Conservation (phyloP, 768 basidiomycete genomes). For the Pulveroboletus sp. region DNA sequence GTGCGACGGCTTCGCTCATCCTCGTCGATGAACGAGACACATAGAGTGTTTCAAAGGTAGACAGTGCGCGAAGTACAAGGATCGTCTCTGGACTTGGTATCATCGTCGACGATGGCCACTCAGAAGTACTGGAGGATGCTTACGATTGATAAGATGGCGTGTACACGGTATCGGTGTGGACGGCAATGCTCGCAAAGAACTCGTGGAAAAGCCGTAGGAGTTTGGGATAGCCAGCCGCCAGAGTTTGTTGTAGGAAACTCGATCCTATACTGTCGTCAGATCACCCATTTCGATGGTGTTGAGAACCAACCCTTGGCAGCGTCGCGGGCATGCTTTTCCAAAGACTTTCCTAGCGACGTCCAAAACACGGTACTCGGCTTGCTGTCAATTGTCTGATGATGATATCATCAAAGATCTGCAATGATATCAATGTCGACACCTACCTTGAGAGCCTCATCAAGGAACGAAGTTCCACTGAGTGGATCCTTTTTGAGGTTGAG, state of each 20-base stretch:
- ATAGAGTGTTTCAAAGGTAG: constrained; percentile 85
- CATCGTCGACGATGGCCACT: constrained; percentile 2
- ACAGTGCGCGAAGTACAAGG: constrained; percentile 78
- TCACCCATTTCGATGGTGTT: not conserved
- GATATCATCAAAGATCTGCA: not conserved
- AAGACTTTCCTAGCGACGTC: constrained; percentile 72
- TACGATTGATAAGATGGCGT: constrained; percentile 82
- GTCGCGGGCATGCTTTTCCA: constrained; percentile 83
- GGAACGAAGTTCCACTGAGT: constrained; percentile 68
- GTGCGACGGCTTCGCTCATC: constrained; percentile 76
- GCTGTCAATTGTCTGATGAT: constrained; percentile 74
- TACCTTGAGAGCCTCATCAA: constrained; percentile 95
- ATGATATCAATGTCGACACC: constrained; percentile 1
- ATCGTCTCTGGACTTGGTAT: constrained; percentile 82
- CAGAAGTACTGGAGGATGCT: constrained; percentile 6
- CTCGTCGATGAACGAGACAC: constrained; percentile 79
- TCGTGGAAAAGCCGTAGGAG: constrained; percentile 92
- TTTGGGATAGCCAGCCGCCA: constrained; percentile 83
- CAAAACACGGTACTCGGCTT: constrained; percentile 92
- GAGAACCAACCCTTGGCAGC: constrained; percentile 64
- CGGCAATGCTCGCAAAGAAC: constrained; percentile 93
- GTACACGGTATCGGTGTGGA: constrained; percentile 94
- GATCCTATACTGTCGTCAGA: constrained; percentile 54
- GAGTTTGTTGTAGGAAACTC: constrained; percentile 85
- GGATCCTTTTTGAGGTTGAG: constrained; percentile 85